phyloP scores from a whole-genome alignment of 805 yeast genomes.

The Ogataea haglerorum region DNA sequence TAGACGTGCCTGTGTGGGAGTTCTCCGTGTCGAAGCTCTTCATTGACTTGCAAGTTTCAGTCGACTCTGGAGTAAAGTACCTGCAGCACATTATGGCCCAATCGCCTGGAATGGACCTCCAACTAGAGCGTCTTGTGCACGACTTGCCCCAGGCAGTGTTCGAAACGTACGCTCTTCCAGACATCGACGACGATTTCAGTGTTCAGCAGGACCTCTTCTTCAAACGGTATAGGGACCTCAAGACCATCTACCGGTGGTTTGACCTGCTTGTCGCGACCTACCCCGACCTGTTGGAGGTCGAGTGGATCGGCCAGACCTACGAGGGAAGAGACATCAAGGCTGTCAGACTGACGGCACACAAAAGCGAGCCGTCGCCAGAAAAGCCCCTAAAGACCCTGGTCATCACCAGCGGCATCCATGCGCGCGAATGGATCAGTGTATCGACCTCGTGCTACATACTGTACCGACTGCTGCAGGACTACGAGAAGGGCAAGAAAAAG shows the following conservation, averaged over 20 bases:
- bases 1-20: constrained; percentile 48
- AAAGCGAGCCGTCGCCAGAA: constrained; percentile 14
- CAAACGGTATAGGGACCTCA: constrained; percentile 62
- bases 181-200: constrained; percentile 1
- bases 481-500: constrained; percentile 38
- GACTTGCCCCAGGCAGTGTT: constrained; percentile 56
- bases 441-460: constrained; percentile 62
- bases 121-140: constrained; percentile 43
- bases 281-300: constrained; percentile 61
- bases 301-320: constrained; percentile 68
- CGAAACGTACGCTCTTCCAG: constrained; percentile 47
- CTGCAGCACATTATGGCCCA: constrained; percentile 9
- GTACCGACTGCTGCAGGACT: constrained; percentile 44
- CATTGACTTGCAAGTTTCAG: constrained; percentile 42
- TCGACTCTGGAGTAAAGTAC: constrained; percentile 23
- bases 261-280: constrained; percentile 56
- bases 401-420: constrained; percentile 82
- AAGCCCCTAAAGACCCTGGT: constrained; percentile 58
- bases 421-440: constrained; percentile 85
- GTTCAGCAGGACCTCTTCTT: constrained; percentile 54
- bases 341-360: constrained; percentile 55
- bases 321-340: constrained; percentile 73
- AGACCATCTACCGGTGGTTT: constrained; percentile 71
- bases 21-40: constrained; percentile 36
- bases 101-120: constrained; percentile 16